Percentiles rank a stretch among this genome's conserved stretches.
Conservation (phyloP, 495 filamentous ascomycete genomes). For the Podospora australis region DNA sequence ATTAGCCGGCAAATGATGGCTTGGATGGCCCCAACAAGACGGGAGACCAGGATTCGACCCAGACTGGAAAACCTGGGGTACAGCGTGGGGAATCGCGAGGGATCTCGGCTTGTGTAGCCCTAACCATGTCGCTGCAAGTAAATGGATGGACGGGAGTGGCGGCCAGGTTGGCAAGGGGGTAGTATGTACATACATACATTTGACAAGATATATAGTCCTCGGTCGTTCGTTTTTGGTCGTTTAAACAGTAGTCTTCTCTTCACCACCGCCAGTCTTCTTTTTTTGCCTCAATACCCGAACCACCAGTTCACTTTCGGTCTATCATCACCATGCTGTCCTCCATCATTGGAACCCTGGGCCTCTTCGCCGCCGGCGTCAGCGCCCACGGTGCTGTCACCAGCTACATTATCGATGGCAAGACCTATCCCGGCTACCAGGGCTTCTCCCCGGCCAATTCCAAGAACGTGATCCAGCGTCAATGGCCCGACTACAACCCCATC, state of each 20-base stretch:
- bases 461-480: conserved; percentile 50
- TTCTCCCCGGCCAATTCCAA: conserved; percentile 40
- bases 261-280: neutral
- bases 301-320: too few relatives aligned
- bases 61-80: conserved; percentile 3
- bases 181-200: neutral
- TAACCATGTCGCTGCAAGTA: neutral
- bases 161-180: too few relatives aligned
- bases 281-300: neutral
- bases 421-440: conserved; percentile 46
- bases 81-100: neutral
- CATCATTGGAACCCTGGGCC: conserved; percentile 14
- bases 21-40: neutral
- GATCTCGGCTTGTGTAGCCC: conserved; percentile 2
- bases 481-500: conserved; percentile 49
- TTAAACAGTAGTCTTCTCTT: neutral
- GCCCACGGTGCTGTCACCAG: conserved; percentile 53
- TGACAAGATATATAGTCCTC: neutral
- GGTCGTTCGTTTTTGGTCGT: neutral
- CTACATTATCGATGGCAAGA: conserved; percentile 48
- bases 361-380: conserved; percentile 31
- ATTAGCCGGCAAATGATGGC: neutral
- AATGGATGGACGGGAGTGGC: neutral
- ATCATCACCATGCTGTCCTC: conserved; percentile 23
- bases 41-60: neutral